Evolutionary conservation across 805 yeast genomes (phyloP).

Genomic region (Saturnispora zaruensis): DNA sequence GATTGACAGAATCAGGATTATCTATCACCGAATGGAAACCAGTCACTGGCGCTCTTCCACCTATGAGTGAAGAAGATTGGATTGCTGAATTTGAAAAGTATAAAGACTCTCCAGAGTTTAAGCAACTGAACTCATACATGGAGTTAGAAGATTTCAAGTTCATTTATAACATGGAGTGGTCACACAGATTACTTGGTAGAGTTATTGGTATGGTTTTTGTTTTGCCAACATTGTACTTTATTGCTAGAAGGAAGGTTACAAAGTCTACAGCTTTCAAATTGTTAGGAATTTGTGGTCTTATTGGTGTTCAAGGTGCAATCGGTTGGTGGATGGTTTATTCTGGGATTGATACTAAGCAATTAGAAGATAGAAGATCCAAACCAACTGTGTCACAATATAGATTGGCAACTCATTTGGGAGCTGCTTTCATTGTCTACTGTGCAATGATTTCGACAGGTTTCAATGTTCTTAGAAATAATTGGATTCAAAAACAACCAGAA

Average conservation of each 20-base stretch:
- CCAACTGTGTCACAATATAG: slow-evolving; percentile 98
- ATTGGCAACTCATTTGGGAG: slow-evolving; percentile 86
- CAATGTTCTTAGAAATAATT: slow-evolving; percentile 67
- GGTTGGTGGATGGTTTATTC: slow-evolving; percentile 99
- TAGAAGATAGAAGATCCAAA: slow-evolving; percentile 73
- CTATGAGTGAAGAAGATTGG: slow-evolving; percentile 76
- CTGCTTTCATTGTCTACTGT: slow-evolving; percentile 80
- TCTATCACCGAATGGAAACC: slow-evolving; percentile 99
- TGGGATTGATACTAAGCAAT: slow-evolving; percentile 75
- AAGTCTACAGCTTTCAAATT: slow-evolving; percentile 59
- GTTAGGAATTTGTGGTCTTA: slow-evolving; percentile 60
- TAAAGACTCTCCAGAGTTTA: slow-evolving; percentile 81
- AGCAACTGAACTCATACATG: slow-evolving; percentile 79
- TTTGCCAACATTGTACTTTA: slow-evolving; percentile 78
- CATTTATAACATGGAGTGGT: slow-evolving; percentile 97
- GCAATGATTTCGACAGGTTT: slow-evolving; percentile 89
- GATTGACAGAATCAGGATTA: slow-evolving; percentile 91
- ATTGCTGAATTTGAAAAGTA: slow-evolving; percentile 74
- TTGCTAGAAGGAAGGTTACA: slow-evolving; percentile 56
- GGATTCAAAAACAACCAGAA: slow-evolving; percentile 58
- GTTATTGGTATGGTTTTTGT: slow-evolving; percentile 78
- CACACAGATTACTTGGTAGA: slow-evolving; percentile 87
- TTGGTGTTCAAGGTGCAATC: slow-evolving; percentile 90
- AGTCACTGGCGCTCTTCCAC: slow-evolving; percentile 91
- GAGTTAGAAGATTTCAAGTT: slow-evolving; percentile 89